Base-by-base conservation (phyloP, 2,329 filamentous ascomycete genomes). In the Ceratocystis eucalypticola region DNA sequence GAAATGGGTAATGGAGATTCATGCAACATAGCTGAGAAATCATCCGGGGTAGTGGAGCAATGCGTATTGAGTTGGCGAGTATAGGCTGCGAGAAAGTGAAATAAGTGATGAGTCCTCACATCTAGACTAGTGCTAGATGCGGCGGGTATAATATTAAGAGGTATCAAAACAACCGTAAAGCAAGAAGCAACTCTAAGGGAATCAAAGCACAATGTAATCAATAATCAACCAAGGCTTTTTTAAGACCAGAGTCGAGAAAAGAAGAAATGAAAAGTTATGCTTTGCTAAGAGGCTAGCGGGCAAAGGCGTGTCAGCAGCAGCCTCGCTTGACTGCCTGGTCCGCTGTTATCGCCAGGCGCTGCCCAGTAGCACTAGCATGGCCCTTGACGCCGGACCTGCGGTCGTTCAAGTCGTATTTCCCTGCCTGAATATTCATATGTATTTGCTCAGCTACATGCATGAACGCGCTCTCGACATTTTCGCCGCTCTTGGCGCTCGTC, bases 361-460 rank as follows among this genome's bases (percentile, higher is more conserved):
- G 76, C 69, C 75, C 73, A 67, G 72, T 75, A 63, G 78, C 74
- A 71, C 85, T 74, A 69, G 82, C 76, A 70, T 86, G 76, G 65
- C 87, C 86, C 76, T 96, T 97, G 69, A 99, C 92, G 30, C 94
- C 94, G 69, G 88, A 93, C 73, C 92, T 84, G 73, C 93, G 83
- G 75, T 97, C 93, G 74, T 96, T 96, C 71, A 97, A 78, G 76
- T 99, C 92, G 74, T 97, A 97, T 74, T 86, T 90, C 10, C 94
- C 94, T 1, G 90, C 90, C 78, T 96, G 91, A 69, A 99, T 96
- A 73, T 97, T 97, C 74, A 93, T 86, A 74, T 95, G 96, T 78
- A 99, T 97, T 75, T 92, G 82, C 79, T 96, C 91, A 22, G 94
- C 91, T 15, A 97, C 92, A 73, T 94, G 86, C 73, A 96, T 82